phyloP scores from a whole-genome alignment of 306 rosid species.

The Biancaea sappan region DNA sequence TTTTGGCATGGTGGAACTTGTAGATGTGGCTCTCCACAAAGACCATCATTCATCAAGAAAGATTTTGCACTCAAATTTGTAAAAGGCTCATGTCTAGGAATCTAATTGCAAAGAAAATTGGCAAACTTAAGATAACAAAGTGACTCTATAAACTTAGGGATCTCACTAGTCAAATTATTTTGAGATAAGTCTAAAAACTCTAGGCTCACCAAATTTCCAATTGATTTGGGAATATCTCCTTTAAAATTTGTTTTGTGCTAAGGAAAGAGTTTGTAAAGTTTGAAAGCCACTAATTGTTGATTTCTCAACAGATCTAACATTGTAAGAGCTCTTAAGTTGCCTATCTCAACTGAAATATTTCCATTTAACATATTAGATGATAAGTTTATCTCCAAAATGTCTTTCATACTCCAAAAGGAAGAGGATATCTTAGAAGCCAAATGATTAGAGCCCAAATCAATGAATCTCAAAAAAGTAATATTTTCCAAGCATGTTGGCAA shows the following conservation, averaged over 20 bases:
- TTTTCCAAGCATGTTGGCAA: too few relatives aligned
- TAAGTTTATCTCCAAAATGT: background rate
- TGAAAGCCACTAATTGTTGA: background rate
- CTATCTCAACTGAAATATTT: background rate
- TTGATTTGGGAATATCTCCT: conserved; percentile 19
- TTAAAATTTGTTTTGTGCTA: conserved; percentile 12
- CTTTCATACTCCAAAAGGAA: background rate
- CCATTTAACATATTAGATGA: background rate
- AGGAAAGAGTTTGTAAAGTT: conserved; percentile 5
- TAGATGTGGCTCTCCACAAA: conserved; percentile 4
- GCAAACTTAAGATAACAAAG: background rate
- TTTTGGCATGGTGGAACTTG: too few relatives aligned
- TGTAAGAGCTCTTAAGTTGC: background rate
- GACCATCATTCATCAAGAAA: conserved; percentile 17
- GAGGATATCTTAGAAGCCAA: too few relatives aligned
- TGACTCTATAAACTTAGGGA: background rate
- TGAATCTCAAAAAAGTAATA: too few relatives aligned
- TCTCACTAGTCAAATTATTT: too few relatives aligned
- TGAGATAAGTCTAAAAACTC: background rate
- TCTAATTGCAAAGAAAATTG: conserved; percentile 15
- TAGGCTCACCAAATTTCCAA: conserved; percentile 1
- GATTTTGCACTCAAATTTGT: background rate
- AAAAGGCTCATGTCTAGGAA: conserved; percentile 15
- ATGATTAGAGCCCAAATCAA: too few relatives aligned
- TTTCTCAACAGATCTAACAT: background rate